Evolutionary conservation across 129 eudicot species (phyloP).

Genomic region (Cynara cardunculus): DNA sequence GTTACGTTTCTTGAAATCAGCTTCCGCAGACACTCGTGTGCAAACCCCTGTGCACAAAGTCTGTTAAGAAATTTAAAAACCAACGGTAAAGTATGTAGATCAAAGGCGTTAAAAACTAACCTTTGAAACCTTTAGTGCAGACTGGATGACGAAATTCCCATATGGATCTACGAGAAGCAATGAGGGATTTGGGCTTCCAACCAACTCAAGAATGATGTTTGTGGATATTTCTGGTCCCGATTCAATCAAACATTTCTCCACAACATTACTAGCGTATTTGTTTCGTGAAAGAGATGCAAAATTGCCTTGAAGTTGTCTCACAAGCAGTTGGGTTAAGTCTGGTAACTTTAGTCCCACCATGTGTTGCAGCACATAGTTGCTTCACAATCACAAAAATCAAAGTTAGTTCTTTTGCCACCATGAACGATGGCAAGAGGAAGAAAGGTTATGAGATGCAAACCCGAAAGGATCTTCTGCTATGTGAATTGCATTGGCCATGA

Average conservation of each 20-base stretch:
- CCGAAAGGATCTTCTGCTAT: constrained; percentile 75
- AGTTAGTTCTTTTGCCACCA: constrained; percentile 3
- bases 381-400: constrained; percentile 13
- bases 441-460: constrained; percentile 27
- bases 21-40: constrained; percentile 22
- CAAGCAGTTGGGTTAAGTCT: constrained; percentile 35
- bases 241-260: constrained; percentile 53
- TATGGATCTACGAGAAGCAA: constrained; percentile 58
- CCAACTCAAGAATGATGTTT: constrained; percentile 47
- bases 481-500: constrained; percentile 45
- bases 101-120: constrained; percentile 21
- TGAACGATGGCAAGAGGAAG: not conserved
- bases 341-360: constrained; percentile 42
- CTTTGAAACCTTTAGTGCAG: constrained; percentile 52
- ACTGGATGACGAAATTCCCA: constrained; percentile 72
- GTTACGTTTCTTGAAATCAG: constrained; percentile 31
- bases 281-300: constrained; percentile 49
- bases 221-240: constrained; percentile 32
- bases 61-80: not conserved
- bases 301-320: constrained; percentile 43
- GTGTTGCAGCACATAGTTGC: constrained; percentile 84
- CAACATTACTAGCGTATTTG: constrained; percentile 72
- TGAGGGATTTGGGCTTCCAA: constrained; percentile 37
- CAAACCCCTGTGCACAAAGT: constrained; percentile 37
- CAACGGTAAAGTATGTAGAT: not conserved